Evolutionary conservation across 2,329 filamentous ascomycete species (phyloP), one percentile per base, ranked within the genome.

Genomic region (Trichoderma aggressivum): DNA sequence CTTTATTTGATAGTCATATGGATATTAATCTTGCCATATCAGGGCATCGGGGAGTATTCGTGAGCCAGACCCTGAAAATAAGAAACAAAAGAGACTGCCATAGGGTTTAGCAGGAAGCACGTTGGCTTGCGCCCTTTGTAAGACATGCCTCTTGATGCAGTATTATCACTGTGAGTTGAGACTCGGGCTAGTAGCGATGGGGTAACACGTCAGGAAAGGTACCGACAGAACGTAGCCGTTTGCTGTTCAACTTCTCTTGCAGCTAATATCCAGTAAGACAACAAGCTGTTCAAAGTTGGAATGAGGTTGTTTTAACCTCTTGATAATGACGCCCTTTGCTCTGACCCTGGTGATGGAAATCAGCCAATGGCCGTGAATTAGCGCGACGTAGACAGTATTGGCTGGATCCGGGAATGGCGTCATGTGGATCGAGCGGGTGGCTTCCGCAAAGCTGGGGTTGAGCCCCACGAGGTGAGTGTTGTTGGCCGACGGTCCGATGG

Each of bases 371-470:
- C 16, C 21, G 7, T 53, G 65, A 69, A 7, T 61, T 69, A 61
- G 65, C 65, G 65, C 39, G 39, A 61, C 7, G 39, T 21, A 14
- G 1, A 53, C n/a, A 30, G 28, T 14, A 36, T 36, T 69, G 56
- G 65, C 16, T 28, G 26, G 26, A 60, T 69, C 30, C 28, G n/a
- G 39, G 53, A 59, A 67, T 67, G 28, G 64, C 53, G 55, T 59
- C 64, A 18, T 30, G 18, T 30, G 56, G 56, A 21, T 39, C 56
- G 56, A 24, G n/a, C 65, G 65, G 65, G 65, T 60, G 56, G 65
- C 65, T 61, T 58, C 56, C 26, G 65, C 39, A 50, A 12, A n/a
- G 24, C 65, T 60, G 65, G 65, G 55, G 56, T 26, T 36, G 7
- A 50, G 55, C 16, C 39, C 65, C 65, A 69, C 65, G 65, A 61